Evolutionary conservation across 352 stramenopile genomes (phyloP).

Genomic region (Globisporangium apiculatum): DNA sequence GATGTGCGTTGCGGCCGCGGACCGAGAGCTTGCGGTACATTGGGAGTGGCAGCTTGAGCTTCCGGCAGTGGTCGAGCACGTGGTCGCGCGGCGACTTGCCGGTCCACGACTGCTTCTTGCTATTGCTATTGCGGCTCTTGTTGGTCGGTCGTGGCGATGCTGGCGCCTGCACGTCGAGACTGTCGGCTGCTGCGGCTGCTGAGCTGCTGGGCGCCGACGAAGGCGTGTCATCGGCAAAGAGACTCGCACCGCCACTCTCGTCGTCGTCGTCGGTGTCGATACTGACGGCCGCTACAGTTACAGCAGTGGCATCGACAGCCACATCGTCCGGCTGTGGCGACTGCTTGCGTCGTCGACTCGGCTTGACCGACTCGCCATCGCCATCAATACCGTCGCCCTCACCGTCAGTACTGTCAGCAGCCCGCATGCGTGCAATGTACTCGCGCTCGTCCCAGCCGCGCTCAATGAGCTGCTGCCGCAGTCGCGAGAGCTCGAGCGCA

Average conservation of each 20-base stretch:
- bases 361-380: neutral
- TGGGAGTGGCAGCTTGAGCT: slow-evolving; percentile 73
- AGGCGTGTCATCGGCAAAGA: neutral
- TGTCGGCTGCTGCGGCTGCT: neutral
- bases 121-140: slow-evolving; percentile 31
- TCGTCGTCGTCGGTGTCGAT: neutral
- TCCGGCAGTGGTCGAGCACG: slow-evolving; percentile 85
- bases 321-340: too few relatives aligned
- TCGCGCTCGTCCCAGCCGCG: slow-evolving; percentile 17
- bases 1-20: slow-evolving; percentile 17
- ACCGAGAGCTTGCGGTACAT: slow-evolving; percentile 53
- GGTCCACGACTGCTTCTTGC: slow-evolving; percentile 37
- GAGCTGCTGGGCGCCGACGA: neutral
- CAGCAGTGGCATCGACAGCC: neutral
- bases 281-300: too few relatives aligned
- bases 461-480: slow-evolving; percentile 10
- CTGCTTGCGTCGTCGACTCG: neutral
- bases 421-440: slow-evolving; percentile 5
- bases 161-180: neutral
- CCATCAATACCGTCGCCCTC: neutral
- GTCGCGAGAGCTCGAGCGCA: slow-evolving; percentile 11
- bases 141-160: neutral
- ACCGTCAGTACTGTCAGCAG: neutral
- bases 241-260: neutral
- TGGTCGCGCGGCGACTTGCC: slow-evolving; percentile 84